Conservation (phyloP, 805 yeast species). For the Candida ortonii region DNA sequence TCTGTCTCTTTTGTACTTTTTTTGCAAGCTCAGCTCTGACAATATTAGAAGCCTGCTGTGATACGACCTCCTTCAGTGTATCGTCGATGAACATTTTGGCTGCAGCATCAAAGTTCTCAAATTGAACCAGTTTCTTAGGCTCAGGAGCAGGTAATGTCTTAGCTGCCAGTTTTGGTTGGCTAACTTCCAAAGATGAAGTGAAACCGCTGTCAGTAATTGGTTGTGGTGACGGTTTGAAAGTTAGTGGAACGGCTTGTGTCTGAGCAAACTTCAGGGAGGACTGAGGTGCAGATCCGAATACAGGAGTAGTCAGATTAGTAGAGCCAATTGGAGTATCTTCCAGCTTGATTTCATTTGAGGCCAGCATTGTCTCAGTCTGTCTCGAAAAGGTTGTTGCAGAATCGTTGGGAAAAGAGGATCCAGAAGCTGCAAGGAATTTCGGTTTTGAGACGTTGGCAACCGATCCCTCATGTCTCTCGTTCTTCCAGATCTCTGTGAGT, state of each 20-base stretch:
- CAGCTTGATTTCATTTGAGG: slow-evolving; percentile 1
- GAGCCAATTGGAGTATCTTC: background rate
- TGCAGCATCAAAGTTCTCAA: slow-evolving; percentile 32
- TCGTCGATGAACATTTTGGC: slow-evolving; percentile 22
- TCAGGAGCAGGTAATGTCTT: background rate
- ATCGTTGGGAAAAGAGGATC: too few relatives aligned
- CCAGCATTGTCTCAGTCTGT: too few relatives aligned
- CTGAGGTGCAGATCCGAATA: background rate
- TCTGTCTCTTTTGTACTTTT: slow-evolving; percentile 6
- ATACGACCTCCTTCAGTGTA: slow-evolving; percentile 26
- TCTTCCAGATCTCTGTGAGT: slow-evolving; percentile 3
- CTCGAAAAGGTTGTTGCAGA: too few relatives aligned
- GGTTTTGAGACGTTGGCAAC: too few relatives aligned
- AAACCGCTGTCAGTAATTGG: too few relatives aligned
- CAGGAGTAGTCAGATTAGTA: background rate
- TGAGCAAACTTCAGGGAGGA: too few relatives aligned
- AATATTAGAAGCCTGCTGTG: slow-evolving; percentile 25
- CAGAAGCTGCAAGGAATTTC: too few relatives aligned
- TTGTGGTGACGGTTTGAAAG: too few relatives aligned
- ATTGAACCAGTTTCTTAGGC: slow-evolving; percentile 10
- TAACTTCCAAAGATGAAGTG: too few relatives aligned
- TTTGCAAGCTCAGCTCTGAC: slow-evolving; percentile 5
- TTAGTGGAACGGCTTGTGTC: too few relatives aligned
- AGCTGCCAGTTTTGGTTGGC: background rate
- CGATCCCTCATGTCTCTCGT: too few relatives aligned